These are phyloP conservation scores for Podospora australis DNA, from an alignment of 495 filamentous ascomycete genomes.

Conservation along the genomic window DNA sequence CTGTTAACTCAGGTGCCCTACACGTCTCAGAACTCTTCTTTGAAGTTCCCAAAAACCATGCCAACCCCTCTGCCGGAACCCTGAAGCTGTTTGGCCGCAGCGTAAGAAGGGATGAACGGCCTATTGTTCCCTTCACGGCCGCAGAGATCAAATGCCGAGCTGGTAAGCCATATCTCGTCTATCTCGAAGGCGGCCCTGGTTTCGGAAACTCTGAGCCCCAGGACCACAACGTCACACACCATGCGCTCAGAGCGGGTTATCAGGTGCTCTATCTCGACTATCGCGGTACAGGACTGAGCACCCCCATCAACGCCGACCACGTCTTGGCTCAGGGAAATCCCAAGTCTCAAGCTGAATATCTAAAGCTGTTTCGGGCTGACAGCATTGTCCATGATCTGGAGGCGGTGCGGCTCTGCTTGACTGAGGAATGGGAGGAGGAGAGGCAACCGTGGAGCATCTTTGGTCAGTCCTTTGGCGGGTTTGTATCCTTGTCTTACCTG, in stretches of 20 bases:
- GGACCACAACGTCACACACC: conserved; percentile 55
- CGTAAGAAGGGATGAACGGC: conserved; percentile 55
- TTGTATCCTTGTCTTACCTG: conserved; percentile 74
- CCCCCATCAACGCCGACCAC: conserved; percentile 63
- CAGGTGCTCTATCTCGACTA: conserved; percentile 82
- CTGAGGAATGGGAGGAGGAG: conserved; percentile 58
- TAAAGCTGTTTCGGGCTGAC: conserved; percentile 85
- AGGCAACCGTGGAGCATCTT: conserved; percentile 75
- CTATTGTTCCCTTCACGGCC: conserved; percentile 40
- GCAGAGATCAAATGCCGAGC: conserved; percentile 35
- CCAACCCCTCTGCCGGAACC: conserved; percentile 51
- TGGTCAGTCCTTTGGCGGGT: conserved; percentile 90
- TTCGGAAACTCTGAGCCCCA: conserved; percentile 69
- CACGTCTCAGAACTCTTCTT: conserved; percentile 77
- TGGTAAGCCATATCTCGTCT: conserved; percentile 46
- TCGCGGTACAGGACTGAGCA: conserved; percentile 80
- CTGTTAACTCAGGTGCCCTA: conserved; percentile 69
- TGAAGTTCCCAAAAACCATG: conserved; percentile 72
- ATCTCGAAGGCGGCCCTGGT: conserved; percentile 73
- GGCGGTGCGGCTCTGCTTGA: conserved; percentile 69
- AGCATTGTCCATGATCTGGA: conserved; percentile 85
- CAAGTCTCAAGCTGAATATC: conserved; percentile 63
- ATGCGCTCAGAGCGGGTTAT: conserved; percentile 75
- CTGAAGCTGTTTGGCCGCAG: conserved; percentile 72
- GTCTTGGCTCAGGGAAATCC: conserved; percentile 59